These are phyloP conservation scores for Nicotiana attenuata DNA, from an alignment of 257 asterid species.

Conservation along the genomic window DNA sequence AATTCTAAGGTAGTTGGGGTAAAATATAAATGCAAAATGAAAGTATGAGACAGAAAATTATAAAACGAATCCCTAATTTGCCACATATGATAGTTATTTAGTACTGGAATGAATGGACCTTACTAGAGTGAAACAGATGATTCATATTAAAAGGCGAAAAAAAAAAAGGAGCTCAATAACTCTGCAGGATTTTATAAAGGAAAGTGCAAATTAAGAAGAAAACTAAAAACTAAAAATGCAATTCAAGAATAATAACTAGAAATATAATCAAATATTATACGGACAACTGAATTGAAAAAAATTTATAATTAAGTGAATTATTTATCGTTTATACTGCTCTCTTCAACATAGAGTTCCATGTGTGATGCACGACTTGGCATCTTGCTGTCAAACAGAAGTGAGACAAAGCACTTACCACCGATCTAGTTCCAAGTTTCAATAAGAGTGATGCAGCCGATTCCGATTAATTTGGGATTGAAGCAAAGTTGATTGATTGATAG, in stretches of 20 bases:
- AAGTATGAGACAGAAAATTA: neutral
- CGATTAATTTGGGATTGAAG: neutral
- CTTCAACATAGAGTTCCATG: neutral
- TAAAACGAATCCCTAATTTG: neutral
- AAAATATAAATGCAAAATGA: neutral
- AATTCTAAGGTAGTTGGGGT: neutral
- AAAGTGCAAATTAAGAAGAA: too few relatives aligned
- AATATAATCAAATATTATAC: neutral
- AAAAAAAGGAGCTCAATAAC: neutral
- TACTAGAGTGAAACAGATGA: neutral
- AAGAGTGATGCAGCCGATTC: neutral
- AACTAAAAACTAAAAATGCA: too few relatives aligned
- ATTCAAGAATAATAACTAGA: neutral
- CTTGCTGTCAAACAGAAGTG: neutral
- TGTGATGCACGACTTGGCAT: neutral
- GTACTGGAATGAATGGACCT: too few relatives aligned
- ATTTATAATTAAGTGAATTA: neutral
- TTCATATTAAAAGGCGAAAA: neutral
- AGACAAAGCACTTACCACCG: neutral
- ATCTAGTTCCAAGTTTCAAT: neutral
- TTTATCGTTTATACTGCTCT: neutral
- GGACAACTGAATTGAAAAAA: neutral
- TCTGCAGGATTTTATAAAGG: neutral
- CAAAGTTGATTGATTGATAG: neutral
- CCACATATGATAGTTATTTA: neutral